Conservation (phyloP, 495 filamentous ascomycete genomes). For the Tetracladium marchalianum region DNA sequence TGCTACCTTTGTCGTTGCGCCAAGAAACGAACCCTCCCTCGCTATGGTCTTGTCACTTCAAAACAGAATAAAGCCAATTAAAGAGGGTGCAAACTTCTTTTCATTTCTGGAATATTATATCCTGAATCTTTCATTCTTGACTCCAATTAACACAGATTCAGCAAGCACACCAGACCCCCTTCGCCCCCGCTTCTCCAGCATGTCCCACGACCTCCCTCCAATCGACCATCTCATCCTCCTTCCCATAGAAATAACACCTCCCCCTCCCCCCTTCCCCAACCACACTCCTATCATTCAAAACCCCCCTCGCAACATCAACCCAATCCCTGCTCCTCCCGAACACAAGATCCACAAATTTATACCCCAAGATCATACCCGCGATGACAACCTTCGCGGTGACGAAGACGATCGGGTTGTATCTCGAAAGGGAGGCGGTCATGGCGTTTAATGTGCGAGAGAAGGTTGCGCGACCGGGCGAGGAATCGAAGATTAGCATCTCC, state of each 20-base stretch:
- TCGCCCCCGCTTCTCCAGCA: slow-evolving; percentile 9
- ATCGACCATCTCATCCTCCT: slow-evolving; percentile 24
- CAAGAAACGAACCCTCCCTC: no score
- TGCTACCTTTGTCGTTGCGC: no score
- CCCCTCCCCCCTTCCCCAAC: slow-evolving; percentile 16
- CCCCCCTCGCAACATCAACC: slow-evolving; percentile 19
- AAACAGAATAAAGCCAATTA: no score
- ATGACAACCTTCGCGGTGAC: slow-evolving; percentile 14
- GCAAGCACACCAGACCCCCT: no score
- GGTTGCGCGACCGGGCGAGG: slow-evolving; percentile 22
- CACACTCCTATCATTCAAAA: slow-evolving; percentile 18
- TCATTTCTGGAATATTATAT: no score
- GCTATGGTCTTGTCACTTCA: no score
- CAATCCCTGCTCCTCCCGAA: slow-evolving; percentile 18
- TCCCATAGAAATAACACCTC: slow-evolving; percentile 28
- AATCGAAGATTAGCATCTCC: no score
- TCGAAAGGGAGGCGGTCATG: slow-evolving; percentile 14
- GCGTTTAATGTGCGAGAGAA: slow-evolving; percentile 29
- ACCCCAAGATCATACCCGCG: slow-evolving; percentile 18
- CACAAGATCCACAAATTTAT: slow-evolving; percentile 14
- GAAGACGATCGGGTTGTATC: slow-evolving; percentile 11
- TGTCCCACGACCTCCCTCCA: slow-evolving; percentile 27
- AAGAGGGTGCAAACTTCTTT: no score
- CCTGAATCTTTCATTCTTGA: no score
- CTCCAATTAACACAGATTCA: no score